Base-by-base conservation (phyloP, 2,329 filamentous ascomycete genomes). In the Apiospora kogelbergensis region DNA sequence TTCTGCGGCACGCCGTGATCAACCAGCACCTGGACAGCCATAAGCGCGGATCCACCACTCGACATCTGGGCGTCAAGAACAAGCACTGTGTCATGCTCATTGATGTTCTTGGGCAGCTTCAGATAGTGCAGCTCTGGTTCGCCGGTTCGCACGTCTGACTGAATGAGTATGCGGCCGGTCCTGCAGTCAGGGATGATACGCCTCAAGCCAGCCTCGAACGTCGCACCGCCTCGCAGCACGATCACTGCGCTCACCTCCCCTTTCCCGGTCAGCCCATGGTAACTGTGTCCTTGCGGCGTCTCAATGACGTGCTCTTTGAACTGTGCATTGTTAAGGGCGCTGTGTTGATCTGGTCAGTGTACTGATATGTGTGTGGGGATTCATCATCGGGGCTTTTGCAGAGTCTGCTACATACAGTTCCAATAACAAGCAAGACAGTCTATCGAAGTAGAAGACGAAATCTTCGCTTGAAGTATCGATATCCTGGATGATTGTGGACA, bases 381-480 rank as follows among this genome's bases (percentile, higher is more conserved):
- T 45, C 37, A 45, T 41, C n/a, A 17, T 20, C 37, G 6, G 9
- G 15, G 26, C 3, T 11, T 6, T 26, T 26, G 22, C 10, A 4
- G 6, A 15, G 22, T 3, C 2, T 53, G 10, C 1, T 17, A 81
- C 86, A 70, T 80, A 91, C 88, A 90, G 84, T 80, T 98, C 95
- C 63, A 98, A 88, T 33, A 98, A 85, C 67, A 98, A 84, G n/a
- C 92, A 89, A 1, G 93, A 90, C 45, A 98, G 84, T 45, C 96
- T 89, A 80, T 99, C 94, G 79, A 98, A 98, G 81, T 98, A 98
- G 81, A 98, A 98, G 71, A 97, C 93, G 78, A 98, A 98, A 74
- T 98, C 95, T 77, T 97, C 95, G 53, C 93, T 88, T 7, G 87
- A 84, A 0, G 94, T 95, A 64, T 90, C 87, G 22, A 93, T 91